These are phyloP conservation scores for Vinca minor DNA, from an alignment of 257 asterid species.

Conservation along the genomic window DNA sequence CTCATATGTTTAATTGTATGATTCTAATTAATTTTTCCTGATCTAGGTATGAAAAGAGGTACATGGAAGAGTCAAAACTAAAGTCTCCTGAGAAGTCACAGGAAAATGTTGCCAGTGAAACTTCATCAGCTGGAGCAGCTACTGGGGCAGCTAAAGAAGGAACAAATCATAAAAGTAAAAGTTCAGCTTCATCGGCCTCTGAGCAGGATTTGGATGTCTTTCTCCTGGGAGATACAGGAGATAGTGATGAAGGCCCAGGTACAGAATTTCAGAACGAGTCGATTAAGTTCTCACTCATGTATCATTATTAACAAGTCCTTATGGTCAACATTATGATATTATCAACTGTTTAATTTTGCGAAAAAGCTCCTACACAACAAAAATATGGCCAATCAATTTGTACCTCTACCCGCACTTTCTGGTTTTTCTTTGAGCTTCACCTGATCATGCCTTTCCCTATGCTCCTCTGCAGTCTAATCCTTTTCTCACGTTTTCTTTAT, in stretches of 20 bases:
- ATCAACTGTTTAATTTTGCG: not conserved
- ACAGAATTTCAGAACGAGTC: slow-evolving; percentile 1
- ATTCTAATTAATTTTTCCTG: slow-evolving; percentile 13
- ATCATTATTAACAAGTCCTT: not conserved
- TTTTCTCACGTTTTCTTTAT: not conserved
- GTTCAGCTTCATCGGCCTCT: slow-evolving; percentile 37
- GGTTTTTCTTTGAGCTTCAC: not conserved
- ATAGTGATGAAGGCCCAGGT: slow-evolving; percentile 86
- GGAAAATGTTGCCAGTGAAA: slow-evolving; percentile 41
- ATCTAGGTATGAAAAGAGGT: slow-evolving; percentile 66
- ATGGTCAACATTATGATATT: not conserved
- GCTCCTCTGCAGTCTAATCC: not conserved
- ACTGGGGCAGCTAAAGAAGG: slow-evolving; percentile 28
- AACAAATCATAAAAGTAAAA: slow-evolving; percentile 39
- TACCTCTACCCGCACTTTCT: not conserved
- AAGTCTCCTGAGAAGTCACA: slow-evolving; percentile 45
- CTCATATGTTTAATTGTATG: slow-evolving; percentile 12
- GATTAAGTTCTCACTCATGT: not conserved
- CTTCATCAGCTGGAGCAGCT: slow-evolving; percentile 38
- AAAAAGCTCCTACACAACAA: not conserved
- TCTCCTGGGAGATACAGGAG: slow-evolving; percentile 84
- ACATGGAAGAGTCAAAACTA: slow-evolving; percentile 44
- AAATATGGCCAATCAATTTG: not conserved
- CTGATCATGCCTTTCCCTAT: not conserved
- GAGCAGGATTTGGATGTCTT: slow-evolving; percentile 94